A percentile compares a stretch with the other conserved stretches of the same genome.
Conservation (phyloP, 441 rosid species). For the Pelargonium cotyledonis region DNA sequence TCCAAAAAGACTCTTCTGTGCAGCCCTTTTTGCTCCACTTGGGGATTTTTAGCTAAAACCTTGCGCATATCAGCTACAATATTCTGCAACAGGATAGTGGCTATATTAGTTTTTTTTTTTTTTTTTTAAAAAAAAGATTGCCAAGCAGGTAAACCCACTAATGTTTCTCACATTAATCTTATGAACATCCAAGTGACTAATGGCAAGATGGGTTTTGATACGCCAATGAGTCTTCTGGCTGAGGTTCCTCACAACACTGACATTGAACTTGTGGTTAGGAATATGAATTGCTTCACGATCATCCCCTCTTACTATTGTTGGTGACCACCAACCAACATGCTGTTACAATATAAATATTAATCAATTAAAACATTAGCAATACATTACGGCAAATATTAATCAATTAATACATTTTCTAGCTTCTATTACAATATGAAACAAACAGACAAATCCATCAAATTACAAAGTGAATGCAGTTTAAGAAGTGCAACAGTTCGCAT, state of each 20-base stretch:
- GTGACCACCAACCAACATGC: slow-evolving; percentile 85
- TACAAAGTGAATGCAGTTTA: slow-evolving; percentile 5
- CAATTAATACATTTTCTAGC: slow-evolving; percentile 7
- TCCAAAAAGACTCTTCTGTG: slow-evolving; percentile 69
- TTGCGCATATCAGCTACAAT: slow-evolving; percentile 74
- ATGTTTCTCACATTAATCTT: slow-evolving; percentile 48
- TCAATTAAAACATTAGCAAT: background rate
- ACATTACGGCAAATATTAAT: background rate
- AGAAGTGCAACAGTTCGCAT: slow-evolving; percentile 1
- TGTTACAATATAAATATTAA: slow-evolving; percentile 22
- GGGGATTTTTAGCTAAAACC: slow-evolving; percentile 68
- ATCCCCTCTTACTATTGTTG: slow-evolving; percentile 68
- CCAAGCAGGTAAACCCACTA: slow-evolving; percentile 18
- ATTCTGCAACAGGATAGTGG: slow-evolving; percentile 29
- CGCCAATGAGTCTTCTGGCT: slow-evolving; percentile 78
- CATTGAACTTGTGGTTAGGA: slow-evolving; percentile 68
- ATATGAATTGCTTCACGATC: slow-evolving; percentile 76
- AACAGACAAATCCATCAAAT: slow-evolving; percentile 6
- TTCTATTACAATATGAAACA: slow-evolving; percentile 4
- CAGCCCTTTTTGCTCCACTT: slow-evolving; percentile 61
- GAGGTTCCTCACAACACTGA: slow-evolving; percentile 65
- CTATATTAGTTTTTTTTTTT: background rate
- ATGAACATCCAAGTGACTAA: slow-evolving; percentile 66
- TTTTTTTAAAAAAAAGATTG: background rate
- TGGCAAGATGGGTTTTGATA: slow-evolving; percentile 57